Base-by-base conservation (phyloP, 2,329 filamentous ascomycete genomes). In the Alternaria alternata region DNA sequence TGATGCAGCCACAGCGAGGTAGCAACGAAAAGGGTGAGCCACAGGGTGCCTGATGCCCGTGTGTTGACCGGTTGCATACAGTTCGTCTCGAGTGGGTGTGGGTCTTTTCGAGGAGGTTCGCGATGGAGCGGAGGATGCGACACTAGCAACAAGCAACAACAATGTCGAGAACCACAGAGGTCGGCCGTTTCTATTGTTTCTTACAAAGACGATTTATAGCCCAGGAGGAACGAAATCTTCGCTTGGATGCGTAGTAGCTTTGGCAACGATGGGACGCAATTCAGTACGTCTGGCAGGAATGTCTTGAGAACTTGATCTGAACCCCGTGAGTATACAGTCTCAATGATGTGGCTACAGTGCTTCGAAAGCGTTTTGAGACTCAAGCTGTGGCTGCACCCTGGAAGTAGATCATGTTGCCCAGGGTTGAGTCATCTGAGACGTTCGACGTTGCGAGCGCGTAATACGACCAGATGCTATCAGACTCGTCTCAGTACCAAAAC, bases 331-430 rank as follows among this genome's bases (percentile, higher is more conserved):
- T 34, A n/a, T 24, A 8, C 34, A 2, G 26, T 22, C 44, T 59
- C n/a, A 46, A 34, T 46, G 43, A 57, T 44, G 51, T 43, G 61
- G 36, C 22, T 52, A 56, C 61, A 63, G 64, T 61, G 20, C 39
- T 60, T 62, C 47, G 24, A 42, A 62, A 51, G 48, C 59, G 36
- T 56, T 57, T 62, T 65, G 66, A 66, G 54, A 62, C 58, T 64
- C 57, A 63, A 38, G 56, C 55, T 62, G 73, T 74, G 68, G 66
- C 66, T 70, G 59, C 63, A 67, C 46, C 41, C 55, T 56, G 42
- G 64, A 62, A 55, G 41, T 42, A 57, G 39, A 43, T 54, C 53
- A 52, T 43, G 14, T 43, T 44, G 58, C 57, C 53, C 64, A 59
- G 64, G 44, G 24, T 55, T 34, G 51, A 51, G 42, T 32, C 41